A percentile compares a stretch with the other conserved stretches of the same genome.
These are phyloP conservation scores for Moniliella sp. DNA, from an alignment of 1,284 basidiomycete species.

Conservation along the genomic window DNA sequence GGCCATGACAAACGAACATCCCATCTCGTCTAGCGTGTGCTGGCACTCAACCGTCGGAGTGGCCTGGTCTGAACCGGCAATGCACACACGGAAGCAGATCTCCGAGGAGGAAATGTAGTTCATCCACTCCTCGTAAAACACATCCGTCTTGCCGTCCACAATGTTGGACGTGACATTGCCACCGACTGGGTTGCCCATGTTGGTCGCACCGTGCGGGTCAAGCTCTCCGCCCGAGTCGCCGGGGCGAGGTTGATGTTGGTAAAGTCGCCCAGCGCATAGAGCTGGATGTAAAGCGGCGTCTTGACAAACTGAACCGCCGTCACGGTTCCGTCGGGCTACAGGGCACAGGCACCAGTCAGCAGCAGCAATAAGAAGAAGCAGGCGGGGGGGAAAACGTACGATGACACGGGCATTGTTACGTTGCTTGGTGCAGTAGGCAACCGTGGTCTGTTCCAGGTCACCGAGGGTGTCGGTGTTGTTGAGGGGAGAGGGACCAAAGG, in stretches of 20 bases:
- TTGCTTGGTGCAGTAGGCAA: constrained; percentile 50
- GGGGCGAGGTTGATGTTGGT: constrained; percentile 21
- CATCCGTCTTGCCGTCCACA: constrained; percentile 36
- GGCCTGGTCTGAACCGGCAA: constrained; percentile 15
- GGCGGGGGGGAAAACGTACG: no score
- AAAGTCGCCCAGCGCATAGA: constrained; percentile 36
- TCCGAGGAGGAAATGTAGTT: constrained; percentile 27
- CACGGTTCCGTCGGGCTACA: constrained; percentile 29
- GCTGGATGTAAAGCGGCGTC: constrained; percentile 36
- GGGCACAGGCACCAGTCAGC: no score
- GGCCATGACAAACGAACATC: constrained; percentile 35
- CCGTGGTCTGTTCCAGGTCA: constrained; percentile 47
- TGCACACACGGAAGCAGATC: constrained; percentile 32
- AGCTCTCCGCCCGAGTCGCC: constrained; percentile 29
- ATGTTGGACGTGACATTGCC: constrained; percentile 40
- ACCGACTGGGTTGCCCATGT: constrained; percentile 39
- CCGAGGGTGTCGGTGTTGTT: constrained; percentile 40
- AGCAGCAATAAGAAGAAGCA: no score
- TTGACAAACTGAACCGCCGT: constrained; percentile 30
- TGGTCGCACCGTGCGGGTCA: constrained; percentile 31
- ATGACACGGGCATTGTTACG: constrained; percentile 33
- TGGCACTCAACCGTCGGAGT: constrained; percentile 23
- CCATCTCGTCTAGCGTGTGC: constrained; percentile 30
- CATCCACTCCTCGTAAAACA: constrained; percentile 40
- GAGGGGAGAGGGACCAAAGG: constrained; percentile 33